Evolutionary conservation across 257 asterid genomes (phyloP).

Genomic region (Hygrophila difformis): DNA sequence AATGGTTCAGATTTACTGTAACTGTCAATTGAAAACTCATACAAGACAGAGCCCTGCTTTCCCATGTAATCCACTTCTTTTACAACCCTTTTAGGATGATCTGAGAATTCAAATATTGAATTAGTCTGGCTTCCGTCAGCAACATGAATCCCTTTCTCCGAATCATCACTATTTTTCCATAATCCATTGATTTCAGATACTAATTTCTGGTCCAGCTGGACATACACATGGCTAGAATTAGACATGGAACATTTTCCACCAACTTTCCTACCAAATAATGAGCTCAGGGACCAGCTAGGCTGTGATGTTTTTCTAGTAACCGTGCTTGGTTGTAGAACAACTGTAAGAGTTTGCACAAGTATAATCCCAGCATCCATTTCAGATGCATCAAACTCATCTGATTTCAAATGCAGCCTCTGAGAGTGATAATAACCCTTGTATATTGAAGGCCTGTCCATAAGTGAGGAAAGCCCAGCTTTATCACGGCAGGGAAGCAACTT

Average conservation of each 20-base stretch:
- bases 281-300: conserved; percentile 84
- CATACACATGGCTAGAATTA: conserved; percentile 61
- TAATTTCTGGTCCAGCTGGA: conserved; percentile 61
- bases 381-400: conserved; percentile 48
- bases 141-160: conserved; percentile 21
- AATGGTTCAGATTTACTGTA: conserved; percentile 50
- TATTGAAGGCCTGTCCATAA: conserved; percentile 89
- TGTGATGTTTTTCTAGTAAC: conserved; percentile 38
- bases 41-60: conserved; percentile 42
- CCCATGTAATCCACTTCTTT: conserved; percentile 34
- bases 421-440: conserved; percentile 84
- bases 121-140: conserved; percentile 24
- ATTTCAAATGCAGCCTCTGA: conserved; percentile 70
- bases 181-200: conserved; percentile 40
- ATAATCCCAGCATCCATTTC: conserved; percentile 40
- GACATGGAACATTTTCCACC: conserved; percentile 67
- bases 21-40: conserved; percentile 51
- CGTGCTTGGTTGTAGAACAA: conserved; percentile 71
- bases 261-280: conserved; percentile 79
- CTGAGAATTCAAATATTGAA: conserved; percentile 53
- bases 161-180: conserved; percentile 16
- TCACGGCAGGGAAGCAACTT: conserved; percentile 98
- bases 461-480: conserved; percentile 81
- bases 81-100: conserved; percentile 53
- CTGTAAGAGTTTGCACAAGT: conserved; percentile 86